These are phyloP conservation scores for Aspergillus neotritici DNA, from an alignment of 2,329 filamentous ascomycete genomes.

Conservation along the genomic window DNA sequence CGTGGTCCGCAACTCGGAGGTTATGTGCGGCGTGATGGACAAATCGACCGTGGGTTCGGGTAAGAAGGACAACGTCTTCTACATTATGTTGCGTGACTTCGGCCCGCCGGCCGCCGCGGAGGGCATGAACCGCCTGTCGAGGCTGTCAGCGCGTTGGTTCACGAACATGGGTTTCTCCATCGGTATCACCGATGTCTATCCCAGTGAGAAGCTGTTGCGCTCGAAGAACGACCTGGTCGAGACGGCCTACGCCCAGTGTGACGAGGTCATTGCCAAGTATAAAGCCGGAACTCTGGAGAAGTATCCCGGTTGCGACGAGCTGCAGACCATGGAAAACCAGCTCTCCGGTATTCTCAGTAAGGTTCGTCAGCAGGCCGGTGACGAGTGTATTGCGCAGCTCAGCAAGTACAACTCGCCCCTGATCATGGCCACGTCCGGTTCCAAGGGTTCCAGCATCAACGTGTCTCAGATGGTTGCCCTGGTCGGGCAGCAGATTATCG, in stretches of 20 bases:
- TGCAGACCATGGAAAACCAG: conserved; percentile 82
- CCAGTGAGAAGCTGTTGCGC: conserved; percentile 62
- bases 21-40: conserved; percentile 97
- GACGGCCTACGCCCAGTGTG: conserved; percentile 72
- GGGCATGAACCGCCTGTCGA: conserved; percentile 91
- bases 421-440: conserved; percentile 95
- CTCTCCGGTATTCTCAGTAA: conserved; percentile 89
- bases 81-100: conserved; percentile 91
- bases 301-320: conserved; percentile 81
- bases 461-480: conserved; percentile 98
- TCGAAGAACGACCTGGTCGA: conserved; percentile 73
- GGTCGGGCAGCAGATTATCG: conserved; percentile 97
- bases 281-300: conserved; percentile 77
- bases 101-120: conserved; percentile 81
- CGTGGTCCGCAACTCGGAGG: conserved; percentile 89
- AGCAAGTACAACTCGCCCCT: conserved; percentile 89
- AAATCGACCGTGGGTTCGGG: conserved; percentile 95
- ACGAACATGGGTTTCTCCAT: conserved; percentile 94
- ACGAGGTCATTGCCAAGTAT: conserved; percentile 75
- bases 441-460: conserved; percentile 96
- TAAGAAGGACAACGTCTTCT: conserved; percentile 97
- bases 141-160: conserved; percentile 80
- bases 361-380: conserved; percentile 85
- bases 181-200: conserved; percentile 90
- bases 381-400: conserved; percentile 81